Percentiles rank a stretch among this genome's conserved stretches.
These are phyloP conservation scores for Aspergillus costaricaensis DNA, from an alignment of 2,329 filamentous ascomycete species.

Conservation along the genomic window DNA sequence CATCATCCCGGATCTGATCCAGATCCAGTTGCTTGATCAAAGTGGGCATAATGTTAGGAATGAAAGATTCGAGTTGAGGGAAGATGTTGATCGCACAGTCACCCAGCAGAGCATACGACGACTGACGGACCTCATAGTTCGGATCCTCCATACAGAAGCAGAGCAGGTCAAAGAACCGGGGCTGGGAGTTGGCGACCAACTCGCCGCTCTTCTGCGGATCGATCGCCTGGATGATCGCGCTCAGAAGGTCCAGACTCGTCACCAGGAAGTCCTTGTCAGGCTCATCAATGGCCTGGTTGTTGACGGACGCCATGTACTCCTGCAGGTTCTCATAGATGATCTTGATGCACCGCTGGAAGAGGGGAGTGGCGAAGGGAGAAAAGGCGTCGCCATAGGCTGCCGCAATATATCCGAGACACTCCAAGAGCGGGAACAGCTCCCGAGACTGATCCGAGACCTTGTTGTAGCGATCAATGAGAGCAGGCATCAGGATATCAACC, in stretches of 20 bases:
- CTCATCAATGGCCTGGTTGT: slow-evolving; percentile 68
- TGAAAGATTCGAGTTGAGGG: slow-evolving; percentile 71
- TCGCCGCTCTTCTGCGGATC: slow-evolving; percentile 71
- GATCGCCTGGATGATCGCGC: slow-evolving; percentile 88
- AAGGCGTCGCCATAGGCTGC: slow-evolving; percentile 81
- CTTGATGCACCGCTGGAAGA: slow-evolving; percentile 84
- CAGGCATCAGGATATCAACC: slow-evolving; percentile 87
- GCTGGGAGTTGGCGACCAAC: slow-evolving; percentile 73
- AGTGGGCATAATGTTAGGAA: slow-evolving; percentile 72
- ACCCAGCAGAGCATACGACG: slow-evolving; percentile 89
- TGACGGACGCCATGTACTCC: slow-evolving; percentile 69
- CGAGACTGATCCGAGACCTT: slow-evolving; percentile 83
- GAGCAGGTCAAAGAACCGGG: slow-evolving; percentile 86
- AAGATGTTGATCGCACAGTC: slow-evolving; percentile 95
- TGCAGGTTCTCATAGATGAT: slow-evolving; percentile 92
- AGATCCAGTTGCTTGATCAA: slow-evolving; percentile 87
- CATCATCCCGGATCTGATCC: slow-evolving; percentile 72
- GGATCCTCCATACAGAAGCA: slow-evolving; percentile 89
- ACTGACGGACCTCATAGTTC: slow-evolving; percentile 91
- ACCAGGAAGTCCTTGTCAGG: slow-evolving; percentile 98
- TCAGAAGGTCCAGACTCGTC: slow-evolving; percentile 89
- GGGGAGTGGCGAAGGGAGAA: slow-evolving; percentile 78
- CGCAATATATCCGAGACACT: slow-evolving; percentile 92
- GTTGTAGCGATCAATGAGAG: slow-evolving; percentile 84
- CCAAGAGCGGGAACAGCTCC: slow-evolving; percentile 92